Conservation (phyloP, 495 filamentous ascomycete genomes). For the Aspergillus steynii region DNA sequence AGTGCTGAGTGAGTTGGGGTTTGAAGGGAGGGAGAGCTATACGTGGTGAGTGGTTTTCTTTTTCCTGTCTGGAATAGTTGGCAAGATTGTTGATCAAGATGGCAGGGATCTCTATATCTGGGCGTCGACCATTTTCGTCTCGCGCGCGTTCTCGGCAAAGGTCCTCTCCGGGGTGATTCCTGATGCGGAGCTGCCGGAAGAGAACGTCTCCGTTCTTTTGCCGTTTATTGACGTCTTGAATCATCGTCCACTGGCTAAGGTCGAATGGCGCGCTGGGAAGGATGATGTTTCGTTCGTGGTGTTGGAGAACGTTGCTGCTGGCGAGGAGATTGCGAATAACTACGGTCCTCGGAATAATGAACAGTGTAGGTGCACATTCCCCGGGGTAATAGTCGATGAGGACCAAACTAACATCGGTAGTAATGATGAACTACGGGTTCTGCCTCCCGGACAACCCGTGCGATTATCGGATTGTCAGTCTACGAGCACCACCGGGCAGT, state of each 20-base stretch:
- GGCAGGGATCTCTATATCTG: constrained; percentile 63
- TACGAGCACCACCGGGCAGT: constrained; percentile 43
- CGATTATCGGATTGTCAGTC: constrained; percentile 52
- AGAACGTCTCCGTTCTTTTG: constrained; percentile 54
- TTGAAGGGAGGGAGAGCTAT: constrained; percentile 34
- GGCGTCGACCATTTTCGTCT: constrained; percentile 64
- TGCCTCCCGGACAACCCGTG: constrained; percentile 56
- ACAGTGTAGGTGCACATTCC: constrained; percentile 48
- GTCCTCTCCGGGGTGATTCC: constrained; percentile 43
- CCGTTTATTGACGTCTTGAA: constrained; percentile 64
- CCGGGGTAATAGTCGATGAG: background rate
- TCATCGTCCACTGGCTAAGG: constrained; percentile 56
- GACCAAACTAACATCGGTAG: constrained; percentile 28
- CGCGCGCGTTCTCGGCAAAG: constrained; percentile 53
- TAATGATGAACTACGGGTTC: constrained; percentile 71
- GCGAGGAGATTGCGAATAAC: constrained; percentile 64
- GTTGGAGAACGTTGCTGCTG: constrained; percentile 45
- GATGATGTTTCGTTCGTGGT: constrained; percentile 49
- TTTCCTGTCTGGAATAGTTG: background rate
- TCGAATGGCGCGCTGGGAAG: constrained; percentile 58
- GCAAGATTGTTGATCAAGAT: constrained; percentile 9
- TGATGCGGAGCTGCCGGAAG: constrained; percentile 32
- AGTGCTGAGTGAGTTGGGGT: constrained; percentile 37
- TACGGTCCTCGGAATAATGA: constrained; percentile 69
- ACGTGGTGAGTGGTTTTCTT: constrained; percentile 41